Base-by-base conservation (phyloP, 1,284 basidiomycete species). In the Serendipita sp. region DNA sequence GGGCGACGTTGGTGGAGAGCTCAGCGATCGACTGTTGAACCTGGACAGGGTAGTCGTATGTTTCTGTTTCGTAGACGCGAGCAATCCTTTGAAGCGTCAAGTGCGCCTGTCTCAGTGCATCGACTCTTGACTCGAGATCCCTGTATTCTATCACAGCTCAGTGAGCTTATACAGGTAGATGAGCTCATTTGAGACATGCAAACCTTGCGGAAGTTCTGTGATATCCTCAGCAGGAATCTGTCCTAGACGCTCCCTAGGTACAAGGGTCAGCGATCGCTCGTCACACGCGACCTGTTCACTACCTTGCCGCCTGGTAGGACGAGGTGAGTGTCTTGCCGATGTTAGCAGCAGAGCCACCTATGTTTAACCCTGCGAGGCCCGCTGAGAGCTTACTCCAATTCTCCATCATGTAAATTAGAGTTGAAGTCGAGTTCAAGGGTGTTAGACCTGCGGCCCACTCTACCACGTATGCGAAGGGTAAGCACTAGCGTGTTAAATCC, bases 61-160 rank as follows among this genome's bases (percentile, higher is more conserved):
- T 77, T 72, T 93, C 91, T 53, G 78, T 79, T 68, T 91, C 89
- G 78, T 92, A 93, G 30, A 89, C 90, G 71, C 83, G 89, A 67
- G 89, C 83, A 66, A 93, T 85, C 76, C 88, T 91, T 69, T 96
- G 81, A 53, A 99, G 69, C 29, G 82, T 75, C 64, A 86, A 72
- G 73, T 98, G 94, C 1, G 89, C 85, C 62, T 80, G 77, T 69
- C 87, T 85, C 62, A 99, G 83, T 41, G 91, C 91, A 75, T 99
- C 96, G 44, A 99, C 95, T 63, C 93, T 86, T 58, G 86, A 79
- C 75, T 99, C 95, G 68, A 99, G 84, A 71, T 94, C 90, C 73
- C 87, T 93, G 82, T 99, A 99, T 74, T 99, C 94, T 90, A 75
- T 15, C 64, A 45, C 13, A 12, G 12, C 50, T 53, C 49, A 67